phyloP scores from a whole-genome alignment of 768 basidiomycete genomes.

The Jaapia argillacea region DNA sequence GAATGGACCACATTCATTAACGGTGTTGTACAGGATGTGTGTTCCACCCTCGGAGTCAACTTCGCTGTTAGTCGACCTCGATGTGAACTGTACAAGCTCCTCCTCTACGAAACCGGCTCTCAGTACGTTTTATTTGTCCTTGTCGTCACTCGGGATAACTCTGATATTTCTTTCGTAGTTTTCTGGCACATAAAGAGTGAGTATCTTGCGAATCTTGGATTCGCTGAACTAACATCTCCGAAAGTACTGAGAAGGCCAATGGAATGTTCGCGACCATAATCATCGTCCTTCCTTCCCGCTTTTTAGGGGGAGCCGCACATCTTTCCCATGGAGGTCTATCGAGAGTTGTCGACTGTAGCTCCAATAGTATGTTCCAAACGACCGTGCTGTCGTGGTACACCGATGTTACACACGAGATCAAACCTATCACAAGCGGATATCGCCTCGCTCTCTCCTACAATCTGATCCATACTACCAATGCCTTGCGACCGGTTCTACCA shows the following conservation, averaged over 20 bases:
- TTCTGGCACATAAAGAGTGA: slow-evolving; percentile 37
- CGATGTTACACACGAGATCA: slow-evolving; percentile 40
- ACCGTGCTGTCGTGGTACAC: slow-evolving; percentile 41
- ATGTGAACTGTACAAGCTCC: slow-evolving; percentile 35
- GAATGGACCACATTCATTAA: slow-evolving; percentile 28
- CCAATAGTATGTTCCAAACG: slow-evolving; percentile 21
- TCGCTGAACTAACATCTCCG: not conserved
- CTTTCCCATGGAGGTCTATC: slow-evolving; percentile 26
- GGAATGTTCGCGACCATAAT: slow-evolving; percentile 45
- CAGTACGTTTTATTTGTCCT: slow-evolving; percentile 22
- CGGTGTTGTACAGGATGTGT: slow-evolving; percentile 20
- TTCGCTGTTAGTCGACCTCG: slow-evolving; percentile 17
- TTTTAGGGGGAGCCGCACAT: slow-evolving; percentile 35
- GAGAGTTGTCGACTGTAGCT: slow-evolving; percentile 26
- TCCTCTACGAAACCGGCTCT: slow-evolving; percentile 38
- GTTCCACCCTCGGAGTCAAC: slow-evolving; percentile 26
- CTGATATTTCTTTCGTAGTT: slow-evolving; percentile 15
- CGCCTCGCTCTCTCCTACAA: slow-evolving; percentile 42
- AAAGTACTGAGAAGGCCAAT: slow-evolving; percentile 33
- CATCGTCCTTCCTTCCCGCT: slow-evolving; percentile 34
- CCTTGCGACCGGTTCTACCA: slow-evolving; percentile 19
- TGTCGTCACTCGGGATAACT: slow-evolving; percentile 1
- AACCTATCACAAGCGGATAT: slow-evolving; percentile 36
- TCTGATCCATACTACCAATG: slow-evolving; percentile 28
- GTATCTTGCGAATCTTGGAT: slow-evolving; percentile 7